Evolutionary conservation across 2,329 filamentous ascomycete species (phyloP).

Genomic region (Gnomoniopsis smithogilvyi): DNA sequence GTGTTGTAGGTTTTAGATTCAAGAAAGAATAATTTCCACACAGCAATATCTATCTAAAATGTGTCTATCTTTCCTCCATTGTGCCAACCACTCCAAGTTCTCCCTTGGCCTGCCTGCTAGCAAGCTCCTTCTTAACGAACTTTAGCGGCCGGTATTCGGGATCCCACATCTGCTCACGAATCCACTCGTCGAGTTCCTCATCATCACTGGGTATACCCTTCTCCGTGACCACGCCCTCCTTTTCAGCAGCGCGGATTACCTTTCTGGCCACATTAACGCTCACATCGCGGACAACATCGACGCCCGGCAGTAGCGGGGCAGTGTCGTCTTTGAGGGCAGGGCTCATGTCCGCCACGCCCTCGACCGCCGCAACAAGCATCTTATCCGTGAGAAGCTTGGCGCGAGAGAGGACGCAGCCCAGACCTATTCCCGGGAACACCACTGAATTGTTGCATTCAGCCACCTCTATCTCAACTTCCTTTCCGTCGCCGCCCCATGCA

Average conservation of each 20-base stretch:
- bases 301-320: constrained; percentile 71
- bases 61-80: constrained; percentile 22
- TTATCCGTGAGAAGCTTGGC: constrained; percentile 65
- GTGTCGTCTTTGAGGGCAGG: constrained; percentile 64
- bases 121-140: constrained; percentile 48
- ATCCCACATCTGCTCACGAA: constrained; percentile 77
- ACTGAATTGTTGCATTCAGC: constrained; percentile 90
- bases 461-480: constrained; percentile 43
- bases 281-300: constrained; percentile 69
- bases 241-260: constrained; percentile 69
- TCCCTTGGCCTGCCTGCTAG: constrained; percentile 57
- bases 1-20: neutral
- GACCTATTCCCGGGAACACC: constrained; percentile 81
- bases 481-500: constrained; percentile 46
- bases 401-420: constrained; percentile 72
- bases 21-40: neutral
- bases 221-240: constrained; percentile 65
- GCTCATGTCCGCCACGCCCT: constrained; percentile 67
- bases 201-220: constrained; percentile 59
- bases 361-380: constrained; percentile 79
- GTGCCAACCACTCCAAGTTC: constrained; percentile 50
- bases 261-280: constrained; percentile 74
- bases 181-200: constrained; percentile 64
- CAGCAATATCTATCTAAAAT: neutral
- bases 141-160: constrained; percentile 64